Evolutionary conservation across 2,329 filamentous ascomycete species (phyloP).

Genomic region (Chaetomiaceae sp.): DNA sequence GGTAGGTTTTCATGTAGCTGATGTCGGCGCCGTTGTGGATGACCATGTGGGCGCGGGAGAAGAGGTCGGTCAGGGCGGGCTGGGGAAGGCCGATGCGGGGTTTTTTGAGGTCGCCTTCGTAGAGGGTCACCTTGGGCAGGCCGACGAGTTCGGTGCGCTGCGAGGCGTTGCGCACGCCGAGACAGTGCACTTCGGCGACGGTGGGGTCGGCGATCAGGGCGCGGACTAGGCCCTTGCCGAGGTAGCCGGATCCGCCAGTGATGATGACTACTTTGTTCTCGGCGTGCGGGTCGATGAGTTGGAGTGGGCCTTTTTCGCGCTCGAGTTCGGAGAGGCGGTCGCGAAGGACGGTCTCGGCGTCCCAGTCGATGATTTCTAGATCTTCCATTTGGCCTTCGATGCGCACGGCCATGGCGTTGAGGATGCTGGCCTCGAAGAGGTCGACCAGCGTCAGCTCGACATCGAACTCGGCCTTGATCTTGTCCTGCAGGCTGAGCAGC

Average conservation of each 20-base stretch:
- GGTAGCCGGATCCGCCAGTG: not conserved
- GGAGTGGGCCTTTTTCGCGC: not conserved
- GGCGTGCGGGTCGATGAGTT: too few relatives aligned
- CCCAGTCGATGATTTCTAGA: constrained; percentile 26
- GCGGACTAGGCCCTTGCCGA: not conserved
- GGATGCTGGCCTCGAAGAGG: constrained; percentile 33
- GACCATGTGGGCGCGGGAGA: constrained; percentile 12
- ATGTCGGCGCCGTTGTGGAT: constrained; percentile 46
- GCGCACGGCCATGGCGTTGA: constrained; percentile 36
- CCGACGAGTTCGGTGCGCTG: not conserved
- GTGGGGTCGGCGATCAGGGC: not conserved
- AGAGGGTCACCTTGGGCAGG: not conserved
- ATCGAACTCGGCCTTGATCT: constrained; percentile 30
- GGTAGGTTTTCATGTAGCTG: constrained; percentile 34
- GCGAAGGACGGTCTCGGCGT: constrained; percentile 18
- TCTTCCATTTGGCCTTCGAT: not conserved
- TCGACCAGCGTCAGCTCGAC: constrained; percentile 30
- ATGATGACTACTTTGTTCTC: not conserved
- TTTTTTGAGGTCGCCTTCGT: not conserved
- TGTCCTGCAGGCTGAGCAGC: constrained; percentile 33
- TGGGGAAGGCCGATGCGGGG: not conserved
- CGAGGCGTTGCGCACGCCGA: not conserved
- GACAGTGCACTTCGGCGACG: not conserved
- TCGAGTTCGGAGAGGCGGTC: not conserved
- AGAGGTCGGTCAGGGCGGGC: not conserved